phyloP scores from a whole-genome alignment of 257 asterid genomes.

The Solanum corneliomulleri region DNA sequence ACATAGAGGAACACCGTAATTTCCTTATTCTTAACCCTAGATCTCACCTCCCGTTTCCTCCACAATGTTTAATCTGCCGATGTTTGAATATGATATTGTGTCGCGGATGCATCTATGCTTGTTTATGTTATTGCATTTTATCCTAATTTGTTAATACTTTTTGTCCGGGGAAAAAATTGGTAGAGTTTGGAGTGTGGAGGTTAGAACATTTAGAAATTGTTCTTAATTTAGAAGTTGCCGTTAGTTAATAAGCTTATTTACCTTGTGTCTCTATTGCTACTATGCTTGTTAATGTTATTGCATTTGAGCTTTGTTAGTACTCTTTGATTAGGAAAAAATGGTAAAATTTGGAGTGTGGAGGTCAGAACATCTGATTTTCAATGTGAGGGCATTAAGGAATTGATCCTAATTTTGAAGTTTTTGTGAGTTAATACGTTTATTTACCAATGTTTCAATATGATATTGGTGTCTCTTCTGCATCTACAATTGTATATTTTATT shows the following conservation, averaged over 20 bases:
- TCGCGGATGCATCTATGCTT: not conserved
- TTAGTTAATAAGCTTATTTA: not conserved
- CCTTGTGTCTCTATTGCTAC: too few species aligned
- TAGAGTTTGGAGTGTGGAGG: not conserved
- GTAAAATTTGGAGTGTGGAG: not conserved
- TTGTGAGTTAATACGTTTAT: not conserved
- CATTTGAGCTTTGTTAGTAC: not conserved
- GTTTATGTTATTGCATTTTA: not conserved
- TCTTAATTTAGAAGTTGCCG: not conserved
- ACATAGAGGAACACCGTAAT: conserved; percentile 50
- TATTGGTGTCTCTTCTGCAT: not conserved
- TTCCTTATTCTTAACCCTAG: not conserved
- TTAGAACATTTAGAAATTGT: not conserved
- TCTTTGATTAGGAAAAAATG: not conserved
- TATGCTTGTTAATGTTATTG: not conserved
- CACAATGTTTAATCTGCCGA: not conserved
- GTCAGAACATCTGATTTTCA: not conserved
- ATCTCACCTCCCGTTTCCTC: not conserved
- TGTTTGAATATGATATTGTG: not conserved
- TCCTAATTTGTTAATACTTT: not conserved
- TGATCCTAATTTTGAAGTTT: not conserved
- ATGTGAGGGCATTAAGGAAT: not conserved
- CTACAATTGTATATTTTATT: not conserved
- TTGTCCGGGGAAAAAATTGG: not conserved
- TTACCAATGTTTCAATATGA: not conserved